Percentiles rank a stretch among this genome's conserved stretches.
phyloP scores from a whole-genome alignment of 192 early-diverging fungal genomes.

The Umbelopsis ramanniana region DNA sequence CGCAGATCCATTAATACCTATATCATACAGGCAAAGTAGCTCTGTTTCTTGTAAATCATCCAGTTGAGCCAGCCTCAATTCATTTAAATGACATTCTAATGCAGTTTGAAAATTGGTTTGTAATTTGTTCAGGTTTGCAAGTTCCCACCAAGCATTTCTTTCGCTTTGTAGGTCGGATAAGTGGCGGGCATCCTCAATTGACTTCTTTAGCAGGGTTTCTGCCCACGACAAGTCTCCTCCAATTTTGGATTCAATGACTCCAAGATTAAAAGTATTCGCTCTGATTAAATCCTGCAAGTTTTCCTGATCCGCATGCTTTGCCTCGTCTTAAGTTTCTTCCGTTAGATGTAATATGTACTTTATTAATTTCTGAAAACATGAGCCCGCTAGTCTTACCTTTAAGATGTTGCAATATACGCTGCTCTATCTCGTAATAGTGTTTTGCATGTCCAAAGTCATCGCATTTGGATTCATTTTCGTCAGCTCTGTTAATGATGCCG shows the following conservation, averaged over 20 bases:
- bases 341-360: neutral
- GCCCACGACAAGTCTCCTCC: neutral
- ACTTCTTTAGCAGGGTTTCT: neutral
- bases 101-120: neutral
- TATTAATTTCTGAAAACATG: neutral
- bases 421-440: constrained; percentile 30
- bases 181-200: neutral
- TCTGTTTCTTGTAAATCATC: constrained; percentile 8
- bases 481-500: neutral
- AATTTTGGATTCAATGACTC: constrained; percentile 19
- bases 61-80: constrained; percentile 16
- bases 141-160: constrained; percentile 27
- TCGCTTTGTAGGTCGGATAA: constrained; percentile 13
- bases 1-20: neutral
- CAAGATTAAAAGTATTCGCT: constrained; percentile 24
- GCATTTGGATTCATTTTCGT: neutral
- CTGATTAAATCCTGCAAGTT: constrained; percentile 6
- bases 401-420: neutral
- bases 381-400: neutral
- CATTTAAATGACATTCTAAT: constrained; percentile 22
- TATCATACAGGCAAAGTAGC: constrained; percentile 12
- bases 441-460: constrained; percentile 27
- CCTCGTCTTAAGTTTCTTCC: neutral
- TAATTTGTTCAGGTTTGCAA: constrained; percentile 9
- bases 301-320: neutral